Evolutionary conservation across 2,329 filamentous ascomycete species (phyloP).

Genomic region (Pseudomassariella vexata): DNA sequence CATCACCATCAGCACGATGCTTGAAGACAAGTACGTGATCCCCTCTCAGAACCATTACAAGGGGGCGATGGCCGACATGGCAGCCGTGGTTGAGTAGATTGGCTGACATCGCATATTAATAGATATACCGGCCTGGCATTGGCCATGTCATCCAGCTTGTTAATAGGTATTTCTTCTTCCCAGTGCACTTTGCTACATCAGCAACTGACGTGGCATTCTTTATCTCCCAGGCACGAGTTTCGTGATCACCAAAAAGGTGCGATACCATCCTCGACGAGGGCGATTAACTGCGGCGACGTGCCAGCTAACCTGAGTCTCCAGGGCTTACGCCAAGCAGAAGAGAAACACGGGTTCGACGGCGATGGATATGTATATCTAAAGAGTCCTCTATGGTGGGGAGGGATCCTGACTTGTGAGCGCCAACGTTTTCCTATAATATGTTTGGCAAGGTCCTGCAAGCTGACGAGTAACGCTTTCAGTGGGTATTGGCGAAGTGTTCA

Average conservation of each 20-base stretch:
- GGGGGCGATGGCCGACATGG: constrained; percentile 2
- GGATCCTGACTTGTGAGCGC: constrained; percentile 76
- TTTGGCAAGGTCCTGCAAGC: constrained; percentile 13
- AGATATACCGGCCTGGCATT: constrained; percentile 74
- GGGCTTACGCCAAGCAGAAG: constrained; percentile 86
- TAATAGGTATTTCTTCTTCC: constrained; percentile 56
- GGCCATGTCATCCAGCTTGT: constrained; percentile 69
- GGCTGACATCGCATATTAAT: constrained; percentile 24
- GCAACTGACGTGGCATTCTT: constrained; percentile 11
- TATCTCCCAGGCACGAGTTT: constrained; percentile 76
- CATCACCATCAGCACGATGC: constrained; percentile 29
- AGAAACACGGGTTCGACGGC: constrained; percentile 91
- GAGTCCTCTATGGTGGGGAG: constrained; percentile 96
- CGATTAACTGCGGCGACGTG: constrained; percentile 7
- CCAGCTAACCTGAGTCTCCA: constrained; percentile 26
- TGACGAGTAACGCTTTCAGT: constrained; percentile 46
- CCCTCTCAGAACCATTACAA: constrained; percentile 6
- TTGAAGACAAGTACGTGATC: constrained; percentile 39
- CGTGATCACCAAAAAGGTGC: constrained; percentile 97
- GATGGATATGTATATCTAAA: constrained; percentile 92
- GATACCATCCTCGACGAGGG: constrained; percentile 14
- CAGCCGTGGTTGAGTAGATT: too few relatives aligned
- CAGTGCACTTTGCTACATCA: constrained; percentile 2
- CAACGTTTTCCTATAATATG: too few relatives aligned
- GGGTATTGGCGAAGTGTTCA: constrained; percentile 88